These are phyloP conservation scores for Fusarium sp. DNA, from an alignment of 2,329 filamentous ascomycete species.

Conservation along the genomic window DNA sequence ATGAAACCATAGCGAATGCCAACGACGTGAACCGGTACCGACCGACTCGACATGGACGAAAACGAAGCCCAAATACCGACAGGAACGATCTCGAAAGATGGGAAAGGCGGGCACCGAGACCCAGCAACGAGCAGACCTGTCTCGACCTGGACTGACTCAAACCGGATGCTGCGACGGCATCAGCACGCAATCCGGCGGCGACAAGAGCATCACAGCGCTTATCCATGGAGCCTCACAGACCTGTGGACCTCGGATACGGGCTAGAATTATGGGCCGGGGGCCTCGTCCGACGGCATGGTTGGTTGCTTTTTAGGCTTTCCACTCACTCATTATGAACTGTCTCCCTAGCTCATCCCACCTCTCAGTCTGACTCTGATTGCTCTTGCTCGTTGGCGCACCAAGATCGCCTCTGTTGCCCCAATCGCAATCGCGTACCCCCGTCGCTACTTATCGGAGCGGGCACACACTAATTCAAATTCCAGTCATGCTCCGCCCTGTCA, in stretches of 20 bases:
- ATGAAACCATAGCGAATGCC: neutral
- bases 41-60: constrained; percentile 35
- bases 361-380: constrained; percentile 28
- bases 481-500: constrained; percentile 43
- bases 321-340: constrained; percentile 29
- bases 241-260: constrained; percentile 41
- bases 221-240: constrained; percentile 34
- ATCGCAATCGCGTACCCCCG: constrained; percentile 37
- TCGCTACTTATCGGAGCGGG: constrained; percentile 23
- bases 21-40: constrained; percentile 22
- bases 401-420: constrained; percentile 34
- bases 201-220: constrained; percentile 44
- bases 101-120: constrained; percentile 37
- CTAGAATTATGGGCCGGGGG: constrained; percentile 46
- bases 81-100: constrained; percentile 34
- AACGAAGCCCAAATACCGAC: constrained; percentile 33
- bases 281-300: constrained; percentile 41
- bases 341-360: constrained; percentile 25
- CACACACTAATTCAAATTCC: constrained; percentile 42
- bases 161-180: constrained; percentile 33
- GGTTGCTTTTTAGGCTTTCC: constrained; percentile 41
- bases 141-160: constrained; percentile 39
- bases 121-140: constrained; percentile 37
- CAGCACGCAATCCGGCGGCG: constrained; percentile 46
- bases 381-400: constrained; percentile 27